Conservation (phyloP, 2,329 filamentous ascomycete species). For the Arthrobotrys sinensis region DNA sequence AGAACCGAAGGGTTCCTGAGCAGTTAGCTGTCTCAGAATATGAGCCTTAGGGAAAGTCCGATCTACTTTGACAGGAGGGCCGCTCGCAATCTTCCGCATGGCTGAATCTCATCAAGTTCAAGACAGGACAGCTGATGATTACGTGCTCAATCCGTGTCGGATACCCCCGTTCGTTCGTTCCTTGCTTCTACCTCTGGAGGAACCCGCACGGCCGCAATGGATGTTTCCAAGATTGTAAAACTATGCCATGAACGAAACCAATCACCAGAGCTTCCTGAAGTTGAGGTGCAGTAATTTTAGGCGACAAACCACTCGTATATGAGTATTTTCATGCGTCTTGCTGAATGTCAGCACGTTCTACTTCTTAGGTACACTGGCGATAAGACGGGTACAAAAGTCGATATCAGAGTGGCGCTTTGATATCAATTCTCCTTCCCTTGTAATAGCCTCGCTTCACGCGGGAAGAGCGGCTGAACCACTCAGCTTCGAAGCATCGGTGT, state of each 20-base stretch:
- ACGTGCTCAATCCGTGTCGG: background rate
- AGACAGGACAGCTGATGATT: conserved; percentile 5
- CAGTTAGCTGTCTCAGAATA: conserved; percentile 45
- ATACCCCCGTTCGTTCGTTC: background rate
- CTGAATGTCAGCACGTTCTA: background rate
- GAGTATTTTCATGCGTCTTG: background rate
- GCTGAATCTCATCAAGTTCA: conserved; percentile 4
- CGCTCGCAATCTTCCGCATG: conserved; percentile 25
- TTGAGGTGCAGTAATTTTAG: conserved; percentile 9
- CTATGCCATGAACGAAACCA: background rate
- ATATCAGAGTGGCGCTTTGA: conserved; percentile 13
- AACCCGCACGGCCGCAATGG: background rate
- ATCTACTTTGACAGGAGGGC: conserved; percentile 31
- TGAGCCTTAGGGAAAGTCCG: conserved; percentile 45
- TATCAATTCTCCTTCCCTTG: background rate
- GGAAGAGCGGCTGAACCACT: conserved; percentile 29
- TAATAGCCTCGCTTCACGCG: conserved; percentile 24
- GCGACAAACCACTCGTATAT: background rate
- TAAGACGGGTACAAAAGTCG: background rate
- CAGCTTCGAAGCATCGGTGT: background rate
- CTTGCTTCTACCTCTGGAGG: background rate
- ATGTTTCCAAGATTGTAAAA: conserved; percentile 14
- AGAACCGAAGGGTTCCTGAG: background rate
- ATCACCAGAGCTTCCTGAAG: background rate
- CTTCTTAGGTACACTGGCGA: background rate